phyloP scores from a whole-genome alignment of 768 basidiomycete species.

The Chalciporus piperatus region DNA sequence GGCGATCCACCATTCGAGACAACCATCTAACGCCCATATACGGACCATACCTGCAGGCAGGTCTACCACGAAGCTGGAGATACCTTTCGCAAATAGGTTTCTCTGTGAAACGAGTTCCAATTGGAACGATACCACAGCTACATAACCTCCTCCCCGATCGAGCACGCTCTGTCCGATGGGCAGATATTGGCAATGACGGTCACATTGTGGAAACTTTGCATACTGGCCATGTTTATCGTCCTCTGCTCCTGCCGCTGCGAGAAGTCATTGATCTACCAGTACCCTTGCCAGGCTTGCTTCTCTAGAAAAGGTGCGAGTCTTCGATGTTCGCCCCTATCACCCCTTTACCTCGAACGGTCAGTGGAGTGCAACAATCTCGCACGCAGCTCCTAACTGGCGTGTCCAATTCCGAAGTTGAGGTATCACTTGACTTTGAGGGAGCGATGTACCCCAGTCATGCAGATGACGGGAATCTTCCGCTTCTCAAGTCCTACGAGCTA shows the following conservation, averaged over 20 bases:
- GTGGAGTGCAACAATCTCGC: not conserved
- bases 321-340: conserved; percentile 26
- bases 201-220: conserved; percentile 24
- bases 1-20: conserved; percentile 16
- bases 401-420: conserved; percentile 18
- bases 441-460: conserved; percentile 33
- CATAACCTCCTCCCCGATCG: conserved; percentile 20
- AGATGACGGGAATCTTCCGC: not conserved
- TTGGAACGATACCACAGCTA: conserved; percentile 24
- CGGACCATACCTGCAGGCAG: conserved; percentile 27
- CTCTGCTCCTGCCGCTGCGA: conserved; percentile 6
- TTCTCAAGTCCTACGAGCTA: conserved; percentile 33
- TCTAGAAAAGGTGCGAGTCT: conserved; percentile 34
- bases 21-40: conserved; percentile 37
- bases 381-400: conserved; percentile 2
- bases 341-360: conserved; percentile 16
- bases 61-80: conserved; percentile 31
- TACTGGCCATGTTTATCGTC: conserved; percentile 18
- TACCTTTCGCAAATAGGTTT: conserved; percentile 33
- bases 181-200: conserved; percentile 41
- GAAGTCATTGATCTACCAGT: conserved; percentile 1
- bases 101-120: conserved; percentile 38
- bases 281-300: no score
- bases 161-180: conserved; percentile 28
- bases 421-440: conserved; percentile 34